Percentiles rank a stretch among this genome's conserved stretches.
These are phyloP conservation scores for Amoeboaphelidium occidentale DNA, from an alignment of 371 early-diverging fungal species.

Conservation along the genomic window DNA sequence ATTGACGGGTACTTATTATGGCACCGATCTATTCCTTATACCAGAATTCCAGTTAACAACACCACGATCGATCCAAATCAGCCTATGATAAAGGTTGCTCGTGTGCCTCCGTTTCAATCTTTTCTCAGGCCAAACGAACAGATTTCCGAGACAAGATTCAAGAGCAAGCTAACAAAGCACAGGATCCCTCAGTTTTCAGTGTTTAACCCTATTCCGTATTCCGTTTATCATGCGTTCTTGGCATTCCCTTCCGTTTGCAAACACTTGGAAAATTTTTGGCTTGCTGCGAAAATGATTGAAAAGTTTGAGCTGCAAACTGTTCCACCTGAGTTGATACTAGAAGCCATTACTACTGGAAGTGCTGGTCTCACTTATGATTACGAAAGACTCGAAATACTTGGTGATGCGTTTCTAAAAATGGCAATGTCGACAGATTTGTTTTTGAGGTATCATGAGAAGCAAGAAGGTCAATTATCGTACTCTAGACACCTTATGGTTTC, in stretches of 20 bases:
- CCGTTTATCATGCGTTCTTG: not conserved
- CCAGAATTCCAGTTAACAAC: not conserved
- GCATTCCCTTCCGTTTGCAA: not conserved
- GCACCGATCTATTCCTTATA: not conserved
- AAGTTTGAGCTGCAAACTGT: not conserved
- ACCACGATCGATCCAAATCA: not conserved
- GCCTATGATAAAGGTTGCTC: not conserved
- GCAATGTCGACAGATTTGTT: conserved; percentile 47
- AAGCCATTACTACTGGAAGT: conserved; percentile 44
- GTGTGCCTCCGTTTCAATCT: not conserved
- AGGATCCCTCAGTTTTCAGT: not conserved
- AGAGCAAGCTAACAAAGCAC: not conserved
- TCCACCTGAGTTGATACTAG: not conserved
- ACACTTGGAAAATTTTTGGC: not conserved
- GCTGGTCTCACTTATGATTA: conserved; percentile 47
- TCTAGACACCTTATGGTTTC: conserved; percentile 42
- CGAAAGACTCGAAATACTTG: conserved; percentile 82
- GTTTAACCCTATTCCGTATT: not conserved
- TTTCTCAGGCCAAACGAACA: not conserved
- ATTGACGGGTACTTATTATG: not conserved
- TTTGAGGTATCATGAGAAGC: conserved; percentile 37
- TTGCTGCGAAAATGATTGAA: not conserved
- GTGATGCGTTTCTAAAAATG: conserved; percentile 83
- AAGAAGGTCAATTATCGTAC: conserved; percentile 54
- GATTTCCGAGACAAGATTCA: not conserved